phyloP scores from a whole-genome alignment of 2,329 filamentous ascomycete genomes.

The Colletotrichum destructivum region DNA sequence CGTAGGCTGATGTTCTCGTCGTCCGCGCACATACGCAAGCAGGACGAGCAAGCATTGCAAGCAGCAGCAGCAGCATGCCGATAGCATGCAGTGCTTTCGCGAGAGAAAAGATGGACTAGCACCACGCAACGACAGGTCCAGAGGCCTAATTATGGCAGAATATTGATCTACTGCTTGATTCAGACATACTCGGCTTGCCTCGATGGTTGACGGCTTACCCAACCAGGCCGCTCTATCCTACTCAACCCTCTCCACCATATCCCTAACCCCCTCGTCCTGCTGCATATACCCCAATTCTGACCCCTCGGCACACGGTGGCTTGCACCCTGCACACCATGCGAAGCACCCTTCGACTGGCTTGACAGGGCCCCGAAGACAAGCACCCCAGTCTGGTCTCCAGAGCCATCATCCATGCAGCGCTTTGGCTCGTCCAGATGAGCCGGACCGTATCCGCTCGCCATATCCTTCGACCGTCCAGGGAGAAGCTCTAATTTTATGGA shows the following conservation, averaged over 20 bases:
- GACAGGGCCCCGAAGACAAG: slow-evolving; percentile 37
- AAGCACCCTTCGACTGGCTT: slow-evolving; percentile 30
- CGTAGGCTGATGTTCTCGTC: slow-evolving; percentile 39
- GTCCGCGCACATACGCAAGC: slow-evolving; percentile 31
- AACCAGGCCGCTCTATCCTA: slow-evolving; percentile 30
- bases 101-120: slow-evolving; percentile 18
- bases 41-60: slow-evolving; percentile 31
- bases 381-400: slow-evolving; percentile 39
- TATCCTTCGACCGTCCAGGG: slow-evolving; percentile 38
- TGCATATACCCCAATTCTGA: slow-evolving; percentile 41
- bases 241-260: slow-evolving; percentile 32
- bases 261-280: slow-evolving; percentile 28
- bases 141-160: slow-evolving; percentile 43
- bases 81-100: slow-evolving; percentile 15
- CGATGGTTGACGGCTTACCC: slow-evolving; percentile 35
- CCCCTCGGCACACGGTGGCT: slow-evolving; percentile 43
- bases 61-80: slow-evolving; percentile 19
- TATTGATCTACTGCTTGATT: slow-evolving; percentile 42
- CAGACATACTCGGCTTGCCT: slow-evolving; percentile 31
- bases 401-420: slow-evolving; percentile 31
- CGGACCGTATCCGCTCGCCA: slow-evolving; percentile 43
- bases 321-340: slow-evolving; percentile 35
- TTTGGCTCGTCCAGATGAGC: slow-evolving; percentile 44
- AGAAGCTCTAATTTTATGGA: slow-evolving; percentile 61
- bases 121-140: slow-evolving; percentile 12